A percentile compares a stretch with the other conserved stretches of the same genome.
Conservation (phyloP, 257 asterid genomes). For the Solanum chiquidenum region DNA sequence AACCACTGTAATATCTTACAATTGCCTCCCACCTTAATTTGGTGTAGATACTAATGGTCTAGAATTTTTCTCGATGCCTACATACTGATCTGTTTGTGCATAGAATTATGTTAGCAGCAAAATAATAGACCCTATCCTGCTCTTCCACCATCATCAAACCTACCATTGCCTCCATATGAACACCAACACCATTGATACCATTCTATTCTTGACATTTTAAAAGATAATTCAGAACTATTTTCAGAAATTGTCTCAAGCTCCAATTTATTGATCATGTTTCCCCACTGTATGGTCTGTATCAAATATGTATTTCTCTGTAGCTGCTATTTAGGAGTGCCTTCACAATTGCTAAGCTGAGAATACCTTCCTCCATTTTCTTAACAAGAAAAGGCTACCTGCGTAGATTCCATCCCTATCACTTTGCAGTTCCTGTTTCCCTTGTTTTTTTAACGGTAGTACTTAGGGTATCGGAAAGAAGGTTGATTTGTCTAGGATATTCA, state of each 20-base stretch:
- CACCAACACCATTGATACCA: neutral
- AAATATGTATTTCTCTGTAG: neutral
- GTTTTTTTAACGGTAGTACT: neutral
- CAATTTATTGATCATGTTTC: neutral
- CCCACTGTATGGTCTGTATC: neutral
- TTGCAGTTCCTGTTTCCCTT: neutral
- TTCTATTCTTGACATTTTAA: neutral
- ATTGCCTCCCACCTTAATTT: neutral
- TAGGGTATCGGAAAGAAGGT: neutral
- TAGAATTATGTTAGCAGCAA: neutral
- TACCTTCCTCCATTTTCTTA: neutral
- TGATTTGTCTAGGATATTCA: neutral
- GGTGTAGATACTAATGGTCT: neutral
- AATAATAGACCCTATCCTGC: neutral
- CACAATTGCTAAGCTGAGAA: neutral
- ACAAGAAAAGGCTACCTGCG: neutral
- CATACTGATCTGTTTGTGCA: neutral
- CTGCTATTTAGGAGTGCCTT: neutral
- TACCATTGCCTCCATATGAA: neutral
- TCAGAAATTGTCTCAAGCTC: neutral
- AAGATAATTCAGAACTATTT: neutral
- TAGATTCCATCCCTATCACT: neutral
- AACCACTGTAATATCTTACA: neutral
- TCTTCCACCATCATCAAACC: neutral
- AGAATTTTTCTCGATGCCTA: neutral